Conservation (phyloP, 169 alveolate genomes). For the Cryptosporidium parvum region DNA sequence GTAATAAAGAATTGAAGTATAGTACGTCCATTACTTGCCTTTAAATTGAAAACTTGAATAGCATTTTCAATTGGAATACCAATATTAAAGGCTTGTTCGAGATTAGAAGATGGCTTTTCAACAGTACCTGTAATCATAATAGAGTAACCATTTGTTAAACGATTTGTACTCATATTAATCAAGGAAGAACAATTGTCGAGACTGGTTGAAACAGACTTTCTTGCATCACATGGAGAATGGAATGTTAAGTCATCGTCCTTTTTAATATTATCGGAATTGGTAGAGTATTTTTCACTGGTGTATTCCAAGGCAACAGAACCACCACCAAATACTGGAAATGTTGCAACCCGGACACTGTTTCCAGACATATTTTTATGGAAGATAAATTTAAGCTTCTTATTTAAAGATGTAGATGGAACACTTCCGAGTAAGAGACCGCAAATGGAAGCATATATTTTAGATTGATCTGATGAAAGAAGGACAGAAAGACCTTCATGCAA, state of each 20-base stretch:
- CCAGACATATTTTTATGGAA: conserved; percentile 24
- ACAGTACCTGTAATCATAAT: conserved; percentile 47
- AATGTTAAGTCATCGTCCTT: conserved; percentile 31
- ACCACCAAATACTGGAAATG: conserved; percentile 43
- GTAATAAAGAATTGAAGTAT: conserved; percentile 41
- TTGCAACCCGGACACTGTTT: conserved; percentile 8
- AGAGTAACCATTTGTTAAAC: conserved; percentile 46
- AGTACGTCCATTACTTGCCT: conserved; percentile 31
- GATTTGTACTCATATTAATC: background rate
- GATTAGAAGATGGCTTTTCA: conserved; percentile 14
- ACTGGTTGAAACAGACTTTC: background rate
- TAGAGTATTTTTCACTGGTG: background rate
- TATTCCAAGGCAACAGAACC: background rate
- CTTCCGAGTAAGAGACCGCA: conserved; percentile 40
- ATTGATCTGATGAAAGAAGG: conserved; percentile 22
- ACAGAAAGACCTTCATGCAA: conserved; percentile 44
- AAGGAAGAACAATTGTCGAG: background rate
- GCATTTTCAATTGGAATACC: conserved; percentile 10
- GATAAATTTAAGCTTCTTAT: background rate
- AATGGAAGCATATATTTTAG: conserved; percentile 4
- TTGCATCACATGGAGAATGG: conserved; percentile 45
- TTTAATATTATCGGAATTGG: background rate
- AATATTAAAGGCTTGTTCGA: conserved; percentile 39
- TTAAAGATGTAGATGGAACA: conserved; percentile 25
- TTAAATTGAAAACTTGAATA: conserved; percentile 60